Conservation (phyloP, 148 eudicot genomes). For the Persicaria tinctoria region DNA sequence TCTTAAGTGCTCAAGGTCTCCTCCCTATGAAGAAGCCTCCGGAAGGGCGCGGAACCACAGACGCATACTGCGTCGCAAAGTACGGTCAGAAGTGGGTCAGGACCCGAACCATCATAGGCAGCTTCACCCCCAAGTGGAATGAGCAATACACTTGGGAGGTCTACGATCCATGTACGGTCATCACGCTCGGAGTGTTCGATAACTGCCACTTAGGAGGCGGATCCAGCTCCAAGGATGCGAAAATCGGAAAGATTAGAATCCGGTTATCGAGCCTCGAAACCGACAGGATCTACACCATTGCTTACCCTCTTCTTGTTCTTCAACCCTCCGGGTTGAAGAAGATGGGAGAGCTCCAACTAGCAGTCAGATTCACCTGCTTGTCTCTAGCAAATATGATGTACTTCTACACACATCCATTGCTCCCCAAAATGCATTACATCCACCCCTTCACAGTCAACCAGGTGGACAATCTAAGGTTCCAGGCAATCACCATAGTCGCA, state of each 20-base stretch:
- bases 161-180: slow-evolving; percentile 14
- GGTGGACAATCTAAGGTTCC: slow-evolving; percentile 7
- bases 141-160: slow-evolving; percentile 19
- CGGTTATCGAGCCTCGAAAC: slow-evolving; percentile 14
- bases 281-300: slow-evolving; percentile 10
- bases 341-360: slow-evolving; percentile 13
- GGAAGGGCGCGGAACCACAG: slow-evolving; percentile 5
- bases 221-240: background rate
- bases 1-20: slow-evolving; percentile 12
- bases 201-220: background rate
- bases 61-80: slow-evolving; percentile 15
- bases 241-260: slow-evolving; percentile 13
- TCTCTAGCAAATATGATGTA: background rate
- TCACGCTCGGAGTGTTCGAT: slow-evolving; percentile 12
- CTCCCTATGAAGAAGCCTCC: background rate
- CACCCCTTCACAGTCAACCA: slow-evolving; percentile 13
- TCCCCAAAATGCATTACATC: slow-evolving; percentile 15
- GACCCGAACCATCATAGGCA: slow-evolving; percentile 5
- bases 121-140: slow-evolving; percentile 6
- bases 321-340: slow-evolving; percentile 14
- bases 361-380: slow-evolving; percentile 10
- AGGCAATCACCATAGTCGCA: background rate
- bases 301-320: slow-evolving; percentile 10
- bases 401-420: slow-evolving; percentile 4
- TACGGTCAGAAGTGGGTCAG: slow-evolving; percentile 15